These are phyloP conservation scores for Suillus clintonianus DNA, from an alignment of 768 basidiomycete genomes.

Conservation along the genomic window DNA sequence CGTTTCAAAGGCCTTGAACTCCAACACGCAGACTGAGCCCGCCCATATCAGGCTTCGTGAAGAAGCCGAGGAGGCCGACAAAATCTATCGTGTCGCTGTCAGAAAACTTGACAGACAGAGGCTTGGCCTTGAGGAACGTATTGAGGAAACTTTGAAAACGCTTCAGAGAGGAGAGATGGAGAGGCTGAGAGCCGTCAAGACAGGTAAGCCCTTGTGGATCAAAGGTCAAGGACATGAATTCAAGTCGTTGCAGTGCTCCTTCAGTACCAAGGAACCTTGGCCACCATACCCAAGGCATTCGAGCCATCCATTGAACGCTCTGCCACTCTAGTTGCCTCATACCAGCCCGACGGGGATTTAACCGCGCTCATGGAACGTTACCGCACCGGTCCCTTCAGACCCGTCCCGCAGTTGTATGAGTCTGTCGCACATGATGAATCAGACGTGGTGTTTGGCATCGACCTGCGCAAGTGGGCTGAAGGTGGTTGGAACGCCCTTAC, in stretches of 20 bases:
- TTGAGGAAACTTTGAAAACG: slow-evolving; percentile 79
- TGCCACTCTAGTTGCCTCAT: slow-evolving; percentile 75
- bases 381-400: slow-evolving; percentile 91
- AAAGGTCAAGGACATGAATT: slow-evolving; percentile 1
- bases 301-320: slow-evolving; percentile 69
- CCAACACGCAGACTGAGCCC: slow-evolving; percentile 55
- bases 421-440: slow-evolving; percentile 79
- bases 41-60: slow-evolving; percentile 66
- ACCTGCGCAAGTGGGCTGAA: slow-evolving; percentile 89
- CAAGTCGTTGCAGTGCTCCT: slow-evolving; percentile 56
- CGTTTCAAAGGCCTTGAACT: slow-evolving; percentile 69
- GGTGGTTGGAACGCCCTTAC: slow-evolving; percentile 67
- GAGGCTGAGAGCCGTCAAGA: slow-evolving; percentile 80
- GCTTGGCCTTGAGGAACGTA: slow-evolving; percentile 81
- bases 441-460: slow-evolving; percentile 90
- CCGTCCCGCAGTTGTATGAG: slow-evolving; percentile 83
- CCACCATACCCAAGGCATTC: slow-evolving; percentile 69
- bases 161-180: slow-evolving; percentile 88
- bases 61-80: slow-evolving; percentile 83
- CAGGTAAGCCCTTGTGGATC: slow-evolving; percentile 46
- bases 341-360: slow-evolving; percentile 86
- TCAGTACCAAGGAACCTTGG: slow-evolving; percentile 83
- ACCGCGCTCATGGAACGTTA: slow-evolving; percentile 89
- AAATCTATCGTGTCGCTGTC: slow-evolving; percentile 76
- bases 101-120: slow-evolving; percentile 82